Conservation (phyloP, 495 filamentous ascomycete genomes). For the Aspergillus baeticus region DNA sequence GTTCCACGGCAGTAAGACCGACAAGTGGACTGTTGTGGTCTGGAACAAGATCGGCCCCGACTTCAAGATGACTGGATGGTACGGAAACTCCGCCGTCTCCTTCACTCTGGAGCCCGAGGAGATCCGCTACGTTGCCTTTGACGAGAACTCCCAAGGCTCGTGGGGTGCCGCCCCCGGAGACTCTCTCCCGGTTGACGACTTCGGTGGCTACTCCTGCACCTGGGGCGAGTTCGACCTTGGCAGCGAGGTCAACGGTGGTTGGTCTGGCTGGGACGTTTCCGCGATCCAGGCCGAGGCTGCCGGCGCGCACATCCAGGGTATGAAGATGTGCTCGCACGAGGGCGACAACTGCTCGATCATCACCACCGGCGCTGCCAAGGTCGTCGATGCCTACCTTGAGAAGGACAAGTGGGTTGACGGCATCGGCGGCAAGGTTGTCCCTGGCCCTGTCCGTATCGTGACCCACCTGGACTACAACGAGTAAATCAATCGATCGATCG, state of each 20-base stretch:
- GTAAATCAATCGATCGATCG: too few relatives aligned
- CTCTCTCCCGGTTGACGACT: constrained; percentile 30
- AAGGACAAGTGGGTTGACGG: constrained; percentile 31
- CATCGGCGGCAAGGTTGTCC: constrained; percentile 31
- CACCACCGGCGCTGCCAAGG: constrained; percentile 26
- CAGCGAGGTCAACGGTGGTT: constrained; percentile 31
- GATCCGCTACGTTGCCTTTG: constrained; percentile 47
- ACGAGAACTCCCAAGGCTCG: constrained; percentile 44
- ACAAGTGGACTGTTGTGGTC: constrained; percentile 41
- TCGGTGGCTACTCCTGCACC: constrained; percentile 40
- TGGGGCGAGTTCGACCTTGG: constrained; percentile 49
- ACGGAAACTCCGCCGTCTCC: constrained; percentile 40
- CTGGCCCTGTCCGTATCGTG: constrained; percentile 31
- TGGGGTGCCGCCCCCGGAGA: constrained; percentile 39
- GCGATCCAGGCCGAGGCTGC: constrained; percentile 45
- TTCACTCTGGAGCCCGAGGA: constrained; percentile 44
- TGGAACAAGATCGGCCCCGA: constrained; percentile 56
- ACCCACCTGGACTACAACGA: constrained; percentile 33
- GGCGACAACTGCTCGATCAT: constrained; percentile 34
- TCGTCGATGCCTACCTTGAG: constrained; percentile 34
- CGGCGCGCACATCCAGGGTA: constrained; percentile 31
- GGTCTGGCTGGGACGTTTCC: constrained; percentile 47
- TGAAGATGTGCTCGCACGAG: constrained; percentile 35
- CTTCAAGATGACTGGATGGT: constrained; percentile 43
- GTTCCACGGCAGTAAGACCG: constrained; percentile 37